Evolutionary conservation across 2,329 filamentous ascomycete species (phyloP).

Genomic region (Colletotrichum lindemuthianum): DNA sequence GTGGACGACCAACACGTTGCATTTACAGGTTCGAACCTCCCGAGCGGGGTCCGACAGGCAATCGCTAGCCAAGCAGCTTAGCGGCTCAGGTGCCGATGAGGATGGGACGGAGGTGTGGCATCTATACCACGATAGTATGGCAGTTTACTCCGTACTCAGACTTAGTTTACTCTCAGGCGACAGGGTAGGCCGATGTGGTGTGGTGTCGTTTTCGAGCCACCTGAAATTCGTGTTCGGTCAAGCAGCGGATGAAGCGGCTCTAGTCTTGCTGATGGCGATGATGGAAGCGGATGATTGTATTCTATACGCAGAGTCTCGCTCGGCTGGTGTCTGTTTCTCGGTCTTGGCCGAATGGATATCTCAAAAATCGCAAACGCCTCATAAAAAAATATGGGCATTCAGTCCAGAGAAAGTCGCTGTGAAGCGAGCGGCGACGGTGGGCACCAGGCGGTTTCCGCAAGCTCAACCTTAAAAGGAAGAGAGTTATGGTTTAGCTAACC

Average conservation of each 20-base stretch:
- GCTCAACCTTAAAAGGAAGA: slow-evolving; percentile 5
- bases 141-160: not conserved
- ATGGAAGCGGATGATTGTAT: not conserved
- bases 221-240: slow-evolving; percentile 29
- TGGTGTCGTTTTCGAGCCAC: slow-evolving; percentile 17
- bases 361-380: not conserved
- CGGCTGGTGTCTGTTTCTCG: not conserved
- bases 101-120: slow-evolving; percentile 14
- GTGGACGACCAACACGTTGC: not conserved
- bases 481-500: not conserved
- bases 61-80: not conserved
- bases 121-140: not conserved
- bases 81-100: slow-evolving; percentile 7
- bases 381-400: not conserved
- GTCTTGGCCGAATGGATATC: no score
- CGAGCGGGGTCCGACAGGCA: not conserved
- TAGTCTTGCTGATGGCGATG: not conserved
- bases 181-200: no score
- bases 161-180: not conserved
- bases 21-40: not conserved
- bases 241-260: slow-evolving; percentile 3
- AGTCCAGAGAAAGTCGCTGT: not conserved
- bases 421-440: not conserved
- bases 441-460: not conserved
- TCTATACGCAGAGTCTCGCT: not conserved